Evolutionary conservation across 2,329 filamentous ascomycete genomes (phyloP).

Genomic region (Penicillium sp.): DNA sequence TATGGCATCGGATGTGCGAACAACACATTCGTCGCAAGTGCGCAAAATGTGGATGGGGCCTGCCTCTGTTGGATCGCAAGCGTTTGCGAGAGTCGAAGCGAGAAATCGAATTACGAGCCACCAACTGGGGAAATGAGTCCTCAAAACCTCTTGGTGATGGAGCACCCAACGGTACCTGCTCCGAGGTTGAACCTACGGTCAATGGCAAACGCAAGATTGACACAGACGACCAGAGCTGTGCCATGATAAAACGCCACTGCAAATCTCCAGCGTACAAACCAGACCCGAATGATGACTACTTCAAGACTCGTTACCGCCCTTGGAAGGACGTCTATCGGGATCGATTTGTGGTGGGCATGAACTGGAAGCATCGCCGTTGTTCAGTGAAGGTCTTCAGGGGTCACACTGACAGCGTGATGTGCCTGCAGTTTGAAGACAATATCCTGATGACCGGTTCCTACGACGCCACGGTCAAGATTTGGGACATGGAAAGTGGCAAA

Average conservation of each 20-base stretch:
- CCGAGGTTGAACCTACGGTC: slow-evolving; percentile 8
- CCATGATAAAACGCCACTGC: slow-evolving; percentile 32
- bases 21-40: slow-evolving; percentile 94
- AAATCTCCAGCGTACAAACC: slow-evolving; percentile 22
- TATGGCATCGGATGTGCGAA: slow-evolving; percentile 98
- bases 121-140: slow-evolving; percentile 54
- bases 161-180: slow-evolving; percentile 17
- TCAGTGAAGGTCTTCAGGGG: slow-evolving; percentile 78
- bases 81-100: slow-evolving; percentile 79
- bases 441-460: slow-evolving; percentile 93
- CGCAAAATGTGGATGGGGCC: slow-evolving; percentile 90
- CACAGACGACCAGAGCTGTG: slow-evolving; percentile 24
- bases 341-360: slow-evolving; percentile 88
- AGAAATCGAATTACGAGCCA: slow-evolving; percentile 68
- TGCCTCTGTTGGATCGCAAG: slow-evolving; percentile 85
- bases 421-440: slow-evolving; percentile 75
- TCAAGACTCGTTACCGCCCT: slow-evolving; percentile 55
- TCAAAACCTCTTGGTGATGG: slow-evolving; percentile 35
- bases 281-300: slow-evolving; percentile 44
- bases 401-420: slow-evolving; percentile 82
- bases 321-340: slow-evolving; percentile 99
- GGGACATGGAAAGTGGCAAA: slow-evolving; percentile 84
- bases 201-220: slow-evolving; percentile 29
- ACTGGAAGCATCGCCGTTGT: slow-evolving; percentile 94
- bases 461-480: slow-evolving; percentile 90